A percentile compares a stretch with the other conserved stretches of the same genome.
Conservation (phyloP, 352 stramenopile species). For the Globisporangium splendens region DNA sequence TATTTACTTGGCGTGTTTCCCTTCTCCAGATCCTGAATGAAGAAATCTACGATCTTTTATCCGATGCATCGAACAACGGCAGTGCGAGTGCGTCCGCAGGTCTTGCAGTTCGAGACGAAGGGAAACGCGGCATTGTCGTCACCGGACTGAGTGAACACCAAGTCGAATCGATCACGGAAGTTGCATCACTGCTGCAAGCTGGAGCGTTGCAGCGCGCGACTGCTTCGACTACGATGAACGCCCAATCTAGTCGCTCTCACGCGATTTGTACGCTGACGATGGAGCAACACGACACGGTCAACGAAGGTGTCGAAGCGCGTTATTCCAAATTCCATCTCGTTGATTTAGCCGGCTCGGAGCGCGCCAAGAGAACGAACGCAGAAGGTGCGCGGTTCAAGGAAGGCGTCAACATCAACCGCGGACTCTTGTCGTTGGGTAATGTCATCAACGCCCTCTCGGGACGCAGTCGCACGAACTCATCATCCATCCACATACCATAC, state of each 20-base stretch:
- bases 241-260: conserved; percentile 80
- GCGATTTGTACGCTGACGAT: conserved; percentile 88
- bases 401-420: conserved; percentile 93
- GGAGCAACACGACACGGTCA: conserved; percentile 45
- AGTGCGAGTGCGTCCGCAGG: conserved; percentile 20
- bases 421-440: conserved; percentile 93
- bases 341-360: conserved; percentile 94
- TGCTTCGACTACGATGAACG: conserved; percentile 72
- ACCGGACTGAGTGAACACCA: conserved; percentile 74
- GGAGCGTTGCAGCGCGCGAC: conserved; percentile 52
- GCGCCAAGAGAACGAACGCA: conserved; percentile 86
- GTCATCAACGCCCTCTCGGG: conserved; percentile 93
- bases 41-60: conserved; percentile 94
- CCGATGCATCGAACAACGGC: conserved; percentile 1
- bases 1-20: not conserved
- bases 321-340: conserved; percentile 93
- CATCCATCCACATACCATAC: conserved; percentile 71
- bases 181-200: conserved; percentile 37
- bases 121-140: conserved; percentile 89
- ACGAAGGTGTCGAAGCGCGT: conserved; percentile 29
- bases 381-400: conserved; percentile 89
- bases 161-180: conserved; percentile 53
- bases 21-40: conserved; percentile 94
- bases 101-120: conserved; percentile 82
- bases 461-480: conserved; percentile 46